Percentiles rank a stretch among this genome's conserved stretches.
phyloP scores from a whole-genome alignment of 2,329 filamentous ascomycete genomes.

The Fusarium sp. region DNA sequence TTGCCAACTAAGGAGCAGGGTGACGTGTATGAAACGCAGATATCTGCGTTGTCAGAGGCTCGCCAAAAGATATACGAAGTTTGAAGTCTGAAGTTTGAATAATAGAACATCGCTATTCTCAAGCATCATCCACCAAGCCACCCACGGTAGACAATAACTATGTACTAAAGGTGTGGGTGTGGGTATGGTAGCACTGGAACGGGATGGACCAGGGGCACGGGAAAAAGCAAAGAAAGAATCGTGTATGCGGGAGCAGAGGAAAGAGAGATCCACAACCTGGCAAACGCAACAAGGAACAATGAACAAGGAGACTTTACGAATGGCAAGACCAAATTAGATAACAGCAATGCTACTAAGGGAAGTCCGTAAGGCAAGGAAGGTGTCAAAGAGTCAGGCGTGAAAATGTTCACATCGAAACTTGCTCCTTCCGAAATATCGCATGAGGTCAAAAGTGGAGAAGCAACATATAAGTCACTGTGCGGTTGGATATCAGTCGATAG shows the following conservation, averaged over 20 bases:
- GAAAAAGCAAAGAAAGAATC: constrained; percentile 39
- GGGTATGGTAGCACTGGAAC: constrained; percentile 31
- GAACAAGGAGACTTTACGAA: not conserved
- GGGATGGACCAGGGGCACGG: constrained; percentile 32
- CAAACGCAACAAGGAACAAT: not conserved
- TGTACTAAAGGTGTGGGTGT: constrained; percentile 9
- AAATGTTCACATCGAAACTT: constrained; percentile 18
- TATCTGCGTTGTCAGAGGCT: constrained; percentile 14
- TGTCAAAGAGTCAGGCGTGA: constrained; percentile 9
- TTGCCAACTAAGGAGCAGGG: constrained; percentile 13
- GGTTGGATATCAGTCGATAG: constrained; percentile 6
- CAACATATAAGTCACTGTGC: not conserved
- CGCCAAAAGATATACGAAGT: not conserved
- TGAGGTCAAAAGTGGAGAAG: constrained; percentile 32
- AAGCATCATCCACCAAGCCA: not conserved
- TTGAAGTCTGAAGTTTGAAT: not conserved
- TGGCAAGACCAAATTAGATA: not conserved
- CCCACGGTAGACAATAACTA: not conserved
- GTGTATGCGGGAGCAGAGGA: constrained; percentile 37
- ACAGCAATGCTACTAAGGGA: too few relatives aligned
- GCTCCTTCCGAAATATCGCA: constrained; percentile 4
- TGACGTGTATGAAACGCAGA: constrained; percentile 29
- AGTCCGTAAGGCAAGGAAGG: too few relatives aligned
- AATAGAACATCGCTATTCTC: not conserved
- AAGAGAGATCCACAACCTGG: constrained; percentile 24